Base-by-base conservation (phyloP, 2,329 filamentous ascomycete species). In the Bipolaris cookei region DNA sequence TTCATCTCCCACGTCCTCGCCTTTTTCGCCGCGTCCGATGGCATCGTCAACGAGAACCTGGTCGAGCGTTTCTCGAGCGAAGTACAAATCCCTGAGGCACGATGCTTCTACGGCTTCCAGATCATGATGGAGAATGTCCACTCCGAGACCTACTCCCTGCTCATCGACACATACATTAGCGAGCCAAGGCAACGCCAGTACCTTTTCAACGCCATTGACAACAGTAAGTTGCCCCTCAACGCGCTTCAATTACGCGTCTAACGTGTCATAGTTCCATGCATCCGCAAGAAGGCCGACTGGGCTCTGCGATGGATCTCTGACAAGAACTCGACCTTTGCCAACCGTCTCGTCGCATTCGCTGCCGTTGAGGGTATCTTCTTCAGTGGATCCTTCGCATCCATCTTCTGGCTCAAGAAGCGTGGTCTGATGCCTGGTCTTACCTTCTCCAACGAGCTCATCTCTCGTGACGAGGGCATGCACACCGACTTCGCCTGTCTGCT, bases 51-150 rank as follows among this genome's bases (percentile, higher is more conserved):
- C 78, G 95, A 99, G 86, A 99, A 99, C 84, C 85, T 99, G 21
- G 88, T 99, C 59, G 93, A 98, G 86, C 91, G 95, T 63, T 99
- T 99, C 88, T 96, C 91, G 73, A 89, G 87, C 65, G 95, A 99
- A 81, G 94, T 99, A 28, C 95, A 99, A 82, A 88, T 98, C 57
- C 94, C 95, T 10, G 95, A 99, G 82, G 95, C 95, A 64, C 92
- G 95, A 73, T 99, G 95, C 88, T 99, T 99, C 86, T 99, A 99
- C 80, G 95, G 95, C 65, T 99, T 99, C 87, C 95, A 99, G 84
- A 98, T 98, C 83, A 99, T 99, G 95, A 98, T 99, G 91, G 95
- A 99, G 86, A 99, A 99, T 83, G 97, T 99, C 74, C 95, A 99
- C 86, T 97, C 95, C 14, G 95, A 99, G 84, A 99, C 95, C 52